A percentile compares a stretch with the other conserved stretches of the same genome.
phyloP scores from a whole-genome alignment of 225 moss, liverwort and hornwort genomes.

The Straminergon stramineum region DNA sequence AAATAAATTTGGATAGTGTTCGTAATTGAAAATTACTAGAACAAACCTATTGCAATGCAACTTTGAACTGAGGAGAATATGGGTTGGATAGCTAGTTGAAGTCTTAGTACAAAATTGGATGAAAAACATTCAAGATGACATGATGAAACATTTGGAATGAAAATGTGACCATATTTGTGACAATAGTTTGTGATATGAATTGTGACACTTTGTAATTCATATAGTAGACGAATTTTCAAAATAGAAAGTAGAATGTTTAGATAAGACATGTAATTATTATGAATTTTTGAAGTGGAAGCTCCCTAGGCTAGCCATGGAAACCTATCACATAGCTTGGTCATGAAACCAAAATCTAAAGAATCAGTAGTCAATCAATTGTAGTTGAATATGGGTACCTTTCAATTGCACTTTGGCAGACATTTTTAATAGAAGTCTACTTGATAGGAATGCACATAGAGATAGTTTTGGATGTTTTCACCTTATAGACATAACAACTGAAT shows the following conservation, averaged over 20 bases:
- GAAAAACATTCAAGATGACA: too few species aligned
- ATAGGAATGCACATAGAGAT: accelerated
- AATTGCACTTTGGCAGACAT: accelerated
- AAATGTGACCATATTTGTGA: too few species aligned
- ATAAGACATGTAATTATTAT: neutral
- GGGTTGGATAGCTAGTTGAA: too few species aligned
- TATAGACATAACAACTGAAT: neutral
- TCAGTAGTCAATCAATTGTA: neutral
- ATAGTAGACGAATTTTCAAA: neutral
- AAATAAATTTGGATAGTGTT: too few species aligned
- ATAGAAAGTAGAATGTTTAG: neutral
- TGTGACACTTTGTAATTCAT: too few species aligned
- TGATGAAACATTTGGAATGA: too few species aligned
- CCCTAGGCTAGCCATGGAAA: neutral
- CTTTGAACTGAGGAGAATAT: too few species aligned
- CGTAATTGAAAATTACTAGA: neutral
- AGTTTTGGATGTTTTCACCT: neutral
- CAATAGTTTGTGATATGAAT: too few species aligned
- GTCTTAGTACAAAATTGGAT: too few species aligned
- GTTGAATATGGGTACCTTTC: accelerated
- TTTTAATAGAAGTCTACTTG: neutral
- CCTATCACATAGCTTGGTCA: accelerated
- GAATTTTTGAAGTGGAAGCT: neutral
- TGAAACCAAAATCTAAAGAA: neutral
- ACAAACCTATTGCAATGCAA: too few species aligned